A percentile compares a stretch with the other conserved stretches of the same genome.
Conservation (phyloP, 495 filamentous ascomycete genomes). For the Echria macrotheca region DNA sequence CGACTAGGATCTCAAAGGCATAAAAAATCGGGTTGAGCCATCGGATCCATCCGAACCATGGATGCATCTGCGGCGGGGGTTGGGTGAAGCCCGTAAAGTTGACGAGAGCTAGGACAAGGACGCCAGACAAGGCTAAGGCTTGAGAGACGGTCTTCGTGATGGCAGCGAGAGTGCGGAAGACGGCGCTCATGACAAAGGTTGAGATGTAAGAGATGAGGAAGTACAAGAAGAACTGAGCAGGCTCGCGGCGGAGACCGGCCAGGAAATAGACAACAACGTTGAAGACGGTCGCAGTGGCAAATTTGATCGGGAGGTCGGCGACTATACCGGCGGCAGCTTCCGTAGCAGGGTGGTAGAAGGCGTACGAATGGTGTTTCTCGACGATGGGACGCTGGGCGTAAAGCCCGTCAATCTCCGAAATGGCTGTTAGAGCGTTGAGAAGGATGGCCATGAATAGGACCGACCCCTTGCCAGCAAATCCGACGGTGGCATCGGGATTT, state of each 20-base stretch:
- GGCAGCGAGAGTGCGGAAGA: constrained; percentile 67
- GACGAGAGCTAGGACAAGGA: constrained; percentile 64
- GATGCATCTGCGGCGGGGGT: constrained; percentile 65
- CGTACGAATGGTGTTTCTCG: constrained; percentile 59
- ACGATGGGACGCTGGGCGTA: constrained; percentile 59
- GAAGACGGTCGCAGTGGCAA: constrained; percentile 45
- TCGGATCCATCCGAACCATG: constrained; percentile 76
- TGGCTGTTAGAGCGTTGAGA: constrained; percentile 46
- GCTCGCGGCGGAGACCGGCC: constrained; percentile 45
- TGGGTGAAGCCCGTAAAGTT: constrained; percentile 83
- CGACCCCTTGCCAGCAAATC: constrained; percentile 52
- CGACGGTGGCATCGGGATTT: constrained; percentile 36
- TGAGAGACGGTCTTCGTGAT: constrained; percentile 64
- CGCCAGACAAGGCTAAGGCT: constrained; percentile 64
- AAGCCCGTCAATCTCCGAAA: constrained; percentile 56
- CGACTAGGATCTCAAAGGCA: constrained; percentile 64
- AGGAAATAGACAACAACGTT: constrained; percentile 57
- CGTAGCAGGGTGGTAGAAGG: constrained; percentile 60
- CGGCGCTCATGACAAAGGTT: constrained; percentile 50
- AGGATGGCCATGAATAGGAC: constrained; percentile 52
- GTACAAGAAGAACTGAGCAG: constrained; percentile 59
- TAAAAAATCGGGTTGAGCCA: constrained; percentile 81
- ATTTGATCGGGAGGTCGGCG: constrained; percentile 54
- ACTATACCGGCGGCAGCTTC: constrained; percentile 56
- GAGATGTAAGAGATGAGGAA: constrained; percentile 51